Percentiles rank a stretch among this genome's conserved stretches.
Conservation (phyloP, 805 yeast genomes). For the Metschnikowia proteae region DNA sequence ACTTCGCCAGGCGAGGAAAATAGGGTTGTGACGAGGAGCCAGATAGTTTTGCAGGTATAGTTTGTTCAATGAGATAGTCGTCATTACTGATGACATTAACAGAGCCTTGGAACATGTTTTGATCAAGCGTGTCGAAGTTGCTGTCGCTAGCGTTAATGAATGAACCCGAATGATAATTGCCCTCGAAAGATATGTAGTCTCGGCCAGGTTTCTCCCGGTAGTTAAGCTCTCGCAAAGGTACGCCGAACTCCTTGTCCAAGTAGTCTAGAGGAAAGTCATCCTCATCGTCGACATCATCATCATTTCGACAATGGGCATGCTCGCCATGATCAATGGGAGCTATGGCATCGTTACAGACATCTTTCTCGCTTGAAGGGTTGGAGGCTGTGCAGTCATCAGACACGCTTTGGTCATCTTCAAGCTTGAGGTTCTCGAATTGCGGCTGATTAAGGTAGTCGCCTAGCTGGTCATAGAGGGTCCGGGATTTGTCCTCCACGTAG, state of each 20-base stretch:
- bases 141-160: conserved; percentile 18
- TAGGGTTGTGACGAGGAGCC: conserved; percentile 26
- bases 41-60: conserved; percentile 37
- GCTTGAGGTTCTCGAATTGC: conserved; percentile 9
- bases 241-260: conserved; percentile 41
- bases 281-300: conserved; percentile 34
- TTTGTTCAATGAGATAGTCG: conserved; percentile 50
- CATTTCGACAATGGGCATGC: not conserved
- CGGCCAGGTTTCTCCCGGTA: conserved; percentile 14
- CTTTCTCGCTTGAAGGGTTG: not conserved
- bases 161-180: conserved; percentile 16
- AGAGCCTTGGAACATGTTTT: conserved; percentile 19
- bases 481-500: conserved; percentile 46
- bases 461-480: conserved; percentile 54
- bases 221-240: conserved; percentile 3
- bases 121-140: conserved; percentile 20
- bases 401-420: conserved; percentile 12
- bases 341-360: not conserved
- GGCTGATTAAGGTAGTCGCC: conserved; percentile 36
- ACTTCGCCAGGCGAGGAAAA: conserved; percentile 18
- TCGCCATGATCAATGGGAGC: not conserved
- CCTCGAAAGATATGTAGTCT: conserved; percentile 25
- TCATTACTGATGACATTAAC: conserved; percentile 39
- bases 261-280: conserved; percentile 74
- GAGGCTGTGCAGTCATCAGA: conserved; percentile 1